These are phyloP conservation scores for Backusella sp. DNA, from an alignment of 192 early-diverging fungal species.

Conservation along the genomic window DNA sequence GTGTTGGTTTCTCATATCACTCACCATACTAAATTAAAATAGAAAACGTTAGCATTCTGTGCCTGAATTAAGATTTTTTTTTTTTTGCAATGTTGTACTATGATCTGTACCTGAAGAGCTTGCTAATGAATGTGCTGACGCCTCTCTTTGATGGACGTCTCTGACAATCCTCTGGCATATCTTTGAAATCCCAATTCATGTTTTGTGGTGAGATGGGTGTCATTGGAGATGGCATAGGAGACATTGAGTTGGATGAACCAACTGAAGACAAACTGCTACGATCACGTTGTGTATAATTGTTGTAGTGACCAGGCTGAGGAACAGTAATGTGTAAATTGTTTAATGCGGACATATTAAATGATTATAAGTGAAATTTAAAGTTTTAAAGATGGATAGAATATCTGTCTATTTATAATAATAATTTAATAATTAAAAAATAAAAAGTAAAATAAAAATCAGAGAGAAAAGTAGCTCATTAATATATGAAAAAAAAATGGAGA, in stretches of 20 bases:
- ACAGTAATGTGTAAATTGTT: background rate
- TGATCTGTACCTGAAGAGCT: slow-evolving; percentile 19
- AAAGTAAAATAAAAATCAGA: background rate
- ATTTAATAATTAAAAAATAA: slow-evolving; percentile 1
- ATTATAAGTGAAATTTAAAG: slow-evolving; percentile 1
- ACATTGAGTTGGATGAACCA: background rate
- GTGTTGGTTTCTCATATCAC: slow-evolving; percentile 61
- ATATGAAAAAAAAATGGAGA: slow-evolving; percentile 1
- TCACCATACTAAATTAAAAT: slow-evolving; percentile 51
- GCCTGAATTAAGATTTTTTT: background rate
- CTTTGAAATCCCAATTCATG: slow-evolving; percentile 6
- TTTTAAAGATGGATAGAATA: background rate
- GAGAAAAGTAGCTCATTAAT: background rate
- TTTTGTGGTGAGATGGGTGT: slow-evolving; percentile 3
- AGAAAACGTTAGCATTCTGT: background rate
- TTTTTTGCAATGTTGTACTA: background rate
- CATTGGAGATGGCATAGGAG: background rate
- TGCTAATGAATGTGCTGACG: slow-evolving; percentile 25
- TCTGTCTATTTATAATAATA: background rate
- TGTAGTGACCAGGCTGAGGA: background rate
- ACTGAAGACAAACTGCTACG: slow-evolving; percentile 6
- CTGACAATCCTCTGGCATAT: background rate
- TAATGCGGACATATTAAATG: background rate
- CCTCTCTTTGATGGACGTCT: slow-evolving; percentile 18
- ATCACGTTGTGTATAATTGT: background rate